A percentile compares a stretch with the other conserved stretches of the same genome.
phyloP scores from a whole-genome alignment of 495 filamentous ascomycete genomes.

The Hypoxylon fragiforme region DNA sequence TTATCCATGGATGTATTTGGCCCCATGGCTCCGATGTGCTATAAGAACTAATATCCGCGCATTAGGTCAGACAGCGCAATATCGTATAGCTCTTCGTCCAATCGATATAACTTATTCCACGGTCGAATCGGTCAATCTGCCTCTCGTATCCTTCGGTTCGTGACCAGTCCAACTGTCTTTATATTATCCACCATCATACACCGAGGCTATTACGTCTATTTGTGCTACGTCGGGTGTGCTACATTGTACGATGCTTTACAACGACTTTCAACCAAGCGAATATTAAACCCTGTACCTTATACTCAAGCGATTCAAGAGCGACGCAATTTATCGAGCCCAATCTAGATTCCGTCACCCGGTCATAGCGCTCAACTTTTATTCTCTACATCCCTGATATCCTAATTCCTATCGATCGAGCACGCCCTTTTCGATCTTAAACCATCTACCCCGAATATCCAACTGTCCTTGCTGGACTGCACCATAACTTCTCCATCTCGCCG shows the following conservation, averaged over 20 bases:
- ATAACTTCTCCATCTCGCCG: conserved; percentile 3
- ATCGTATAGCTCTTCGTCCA: conserved; percentile 22
- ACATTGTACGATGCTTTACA: conserved; percentile 20
- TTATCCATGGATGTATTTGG: conserved; percentile 26
- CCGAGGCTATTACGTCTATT: neutral
- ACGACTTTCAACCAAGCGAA: conserved; percentile 10
- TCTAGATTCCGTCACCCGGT: conserved; percentile 2
- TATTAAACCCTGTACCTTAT: conserved; percentile 15
- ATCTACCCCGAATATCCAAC: neutral
- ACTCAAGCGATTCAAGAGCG: conserved; percentile 12
- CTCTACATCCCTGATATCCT: conserved; percentile 1
- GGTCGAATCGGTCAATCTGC: conserved; percentile 17
- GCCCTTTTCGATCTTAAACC: neutral
- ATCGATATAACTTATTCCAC: conserved; percentile 15
- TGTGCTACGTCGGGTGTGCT: conserved; percentile 19
- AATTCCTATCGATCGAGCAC: neutral
- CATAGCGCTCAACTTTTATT: conserved; percentile 5
- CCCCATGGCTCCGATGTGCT: conserved; percentile 19
- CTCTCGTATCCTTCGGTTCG: conserved; percentile 13
- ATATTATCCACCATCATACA: conserved; percentile 14
- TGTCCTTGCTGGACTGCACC: neutral
- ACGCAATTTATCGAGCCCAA: conserved; percentile 4
- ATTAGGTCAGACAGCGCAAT: conserved; percentile 28
- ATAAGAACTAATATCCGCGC: conserved; percentile 24
- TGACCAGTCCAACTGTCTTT: conserved; percentile 14